Evolutionary conservation across 2,329 filamentous ascomycete genomes (phyloP).

Genomic region (Penicillium sp.): DNA sequence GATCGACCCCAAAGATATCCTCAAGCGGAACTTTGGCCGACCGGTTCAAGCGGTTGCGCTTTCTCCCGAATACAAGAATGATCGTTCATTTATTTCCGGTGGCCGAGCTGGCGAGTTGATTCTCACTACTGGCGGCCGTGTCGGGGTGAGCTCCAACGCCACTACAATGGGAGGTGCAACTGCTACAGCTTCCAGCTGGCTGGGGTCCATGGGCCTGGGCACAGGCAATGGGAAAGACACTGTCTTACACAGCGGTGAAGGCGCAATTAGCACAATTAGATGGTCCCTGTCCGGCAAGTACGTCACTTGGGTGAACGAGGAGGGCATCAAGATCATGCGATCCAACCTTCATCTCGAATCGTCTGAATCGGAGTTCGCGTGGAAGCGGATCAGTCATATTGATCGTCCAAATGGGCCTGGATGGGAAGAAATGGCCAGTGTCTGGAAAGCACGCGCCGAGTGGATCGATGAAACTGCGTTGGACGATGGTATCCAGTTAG

Average conservation of each 20-base stretch:
- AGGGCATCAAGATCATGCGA: conserved; percentile 97
- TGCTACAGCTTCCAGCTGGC: conserved; percentile 85
- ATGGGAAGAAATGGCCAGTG: conserved; percentile 95
- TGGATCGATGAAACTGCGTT: conserved; percentile 88
- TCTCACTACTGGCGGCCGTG: conserved; percentile 78
- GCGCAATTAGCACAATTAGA: conserved; percentile 86
- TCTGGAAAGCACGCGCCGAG: conserved; percentile 90
- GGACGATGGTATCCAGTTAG: conserved; percentile 69
- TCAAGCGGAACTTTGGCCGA: conserved; percentile 88
- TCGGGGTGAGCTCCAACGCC: conserved; percentile 79
- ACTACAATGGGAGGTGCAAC: conserved; percentile 78
- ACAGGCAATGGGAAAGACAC: conserved; percentile 81
- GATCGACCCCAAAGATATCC: conserved; percentile 85
- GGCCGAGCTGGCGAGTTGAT: conserved; percentile 87
- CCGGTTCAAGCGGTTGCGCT: conserved; percentile 90
- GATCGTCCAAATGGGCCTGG: conserved; percentile 83
- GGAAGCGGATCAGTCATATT: conserved; percentile 93
- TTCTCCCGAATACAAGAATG: conserved; percentile 92
- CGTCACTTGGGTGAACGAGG: conserved; percentile 93
- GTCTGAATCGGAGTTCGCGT: conserved; percentile 78
- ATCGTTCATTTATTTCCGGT: conserved; percentile 87
- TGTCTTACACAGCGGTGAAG: conserved; percentile 88
- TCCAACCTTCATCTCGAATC: conserved; percentile 81
- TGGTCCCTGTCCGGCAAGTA: conserved; percentile 94
- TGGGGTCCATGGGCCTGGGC: conserved; percentile 84